These are phyloP conservation scores for Ophiostoma piceae DNA, from an alignment of 2,329 filamentous ascomycete species.

Conservation along the genomic window DNA sequence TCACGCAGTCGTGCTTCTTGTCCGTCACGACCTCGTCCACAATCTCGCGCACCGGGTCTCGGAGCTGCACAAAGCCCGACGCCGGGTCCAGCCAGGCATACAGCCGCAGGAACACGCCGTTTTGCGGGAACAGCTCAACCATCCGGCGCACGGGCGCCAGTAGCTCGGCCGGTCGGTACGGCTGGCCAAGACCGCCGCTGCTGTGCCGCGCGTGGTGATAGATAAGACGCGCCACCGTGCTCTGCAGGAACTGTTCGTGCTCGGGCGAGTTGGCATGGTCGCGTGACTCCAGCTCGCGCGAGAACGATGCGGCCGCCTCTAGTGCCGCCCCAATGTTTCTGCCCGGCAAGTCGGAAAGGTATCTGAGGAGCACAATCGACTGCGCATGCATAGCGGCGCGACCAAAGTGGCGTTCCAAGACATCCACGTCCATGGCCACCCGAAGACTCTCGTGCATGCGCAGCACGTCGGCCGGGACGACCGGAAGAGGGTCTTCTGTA, in stretches of 20 bases:
- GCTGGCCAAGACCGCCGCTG: slow-evolving; percentile 27
- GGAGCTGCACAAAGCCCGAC: slow-evolving; percentile 50
- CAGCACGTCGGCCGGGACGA: slow-evolving; percentile 40
- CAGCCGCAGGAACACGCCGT: slow-evolving; percentile 68
- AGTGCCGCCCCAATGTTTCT: slow-evolving; percentile 51
- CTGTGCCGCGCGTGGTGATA: slow-evolving; percentile 59
- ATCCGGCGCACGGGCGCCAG: slow-evolving; percentile 57
- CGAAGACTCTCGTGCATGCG: slow-evolving; percentile 51
- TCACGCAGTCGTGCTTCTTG: slow-evolving; percentile 21
- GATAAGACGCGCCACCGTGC: slow-evolving; percentile 53
- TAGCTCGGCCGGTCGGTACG: slow-evolving; percentile 63
- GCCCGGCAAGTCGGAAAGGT: slow-evolving; percentile 48
- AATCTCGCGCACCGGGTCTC: slow-evolving; percentile 69
- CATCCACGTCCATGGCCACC: slow-evolving; percentile 49
- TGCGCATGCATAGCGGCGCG: slow-evolving; percentile 55
- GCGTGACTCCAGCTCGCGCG: slow-evolving; percentile 40
- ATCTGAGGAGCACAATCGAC: slow-evolving; percentile 60
- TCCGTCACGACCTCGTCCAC: slow-evolving; percentile 48
- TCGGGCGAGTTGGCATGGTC: slow-evolving; percentile 33
- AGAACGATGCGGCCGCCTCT: slow-evolving; percentile 39
- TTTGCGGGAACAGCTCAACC: slow-evolving; percentile 62
- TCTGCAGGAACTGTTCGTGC: slow-evolving; percentile 64
- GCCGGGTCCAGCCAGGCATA: slow-evolving; percentile 63
- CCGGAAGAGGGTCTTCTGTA: slow-evolving; percentile 28
- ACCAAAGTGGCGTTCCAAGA: slow-evolving; percentile 46